Conservation (phyloP, 257 asterid species). For the Linaria vulgaris region DNA sequence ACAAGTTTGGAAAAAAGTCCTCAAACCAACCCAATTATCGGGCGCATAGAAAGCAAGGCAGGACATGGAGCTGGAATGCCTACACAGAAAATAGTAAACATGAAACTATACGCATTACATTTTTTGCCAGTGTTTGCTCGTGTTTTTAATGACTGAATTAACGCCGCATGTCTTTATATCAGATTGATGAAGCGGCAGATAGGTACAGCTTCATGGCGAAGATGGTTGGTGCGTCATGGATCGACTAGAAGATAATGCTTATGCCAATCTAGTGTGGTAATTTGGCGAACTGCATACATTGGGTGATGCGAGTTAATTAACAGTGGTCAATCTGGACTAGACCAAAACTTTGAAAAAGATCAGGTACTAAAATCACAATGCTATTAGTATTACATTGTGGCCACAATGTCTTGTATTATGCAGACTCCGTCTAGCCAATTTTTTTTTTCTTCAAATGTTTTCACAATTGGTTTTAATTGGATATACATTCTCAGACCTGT, state of each 20-base stretch:
- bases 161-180: slow-evolving; percentile 9
- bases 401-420: too few species aligned
- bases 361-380: too few species aligned
- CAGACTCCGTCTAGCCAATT: too few species aligned
- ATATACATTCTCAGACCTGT: too few species aligned
- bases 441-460: too few species aligned
- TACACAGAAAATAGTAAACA: slow-evolving; percentile 60
- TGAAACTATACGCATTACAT: neutral
- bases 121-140: neutral
- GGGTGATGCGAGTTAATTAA: too few species aligned
- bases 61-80: slow-evolving; percentile 88
- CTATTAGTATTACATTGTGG: too few species aligned
- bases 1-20: slow-evolving; percentile 48
- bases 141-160: neutral
- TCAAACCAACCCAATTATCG: slow-evolving; percentile 65
- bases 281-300: too few species aligned
- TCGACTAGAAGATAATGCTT: slow-evolving; percentile 32
- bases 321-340: too few species aligned
- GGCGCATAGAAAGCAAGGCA: slow-evolving; percentile 70
- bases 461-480: too few species aligned
- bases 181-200: slow-evolving; percentile 78
- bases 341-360: too few species aligned
- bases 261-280: neutral
- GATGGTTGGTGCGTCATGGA: slow-evolving; percentile 69
- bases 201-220: slow-evolving; percentile 71